Conservation (phyloP, 2,329 filamentous ascomycete genomes). For the Basipetospora chlamydospora region DNA sequence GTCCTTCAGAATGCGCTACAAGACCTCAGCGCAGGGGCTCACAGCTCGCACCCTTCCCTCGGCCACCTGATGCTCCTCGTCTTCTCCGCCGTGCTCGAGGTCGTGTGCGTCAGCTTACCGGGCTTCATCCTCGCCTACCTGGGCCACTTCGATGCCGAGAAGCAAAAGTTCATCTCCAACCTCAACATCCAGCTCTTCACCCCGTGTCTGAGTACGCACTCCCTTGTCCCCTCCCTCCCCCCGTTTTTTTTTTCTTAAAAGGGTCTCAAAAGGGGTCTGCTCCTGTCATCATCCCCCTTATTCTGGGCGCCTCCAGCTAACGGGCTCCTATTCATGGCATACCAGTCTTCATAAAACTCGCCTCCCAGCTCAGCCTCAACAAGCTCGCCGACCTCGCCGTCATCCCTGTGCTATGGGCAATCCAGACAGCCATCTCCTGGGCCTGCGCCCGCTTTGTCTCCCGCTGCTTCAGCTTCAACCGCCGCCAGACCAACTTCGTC, state of each 20-base stretch:
- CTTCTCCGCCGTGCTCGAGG: slow-evolving; percentile 87
- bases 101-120: slow-evolving; percentile 86
- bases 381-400: slow-evolving; percentile 83
- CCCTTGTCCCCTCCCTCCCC: background rate
- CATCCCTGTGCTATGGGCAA: slow-evolving; percentile 85
- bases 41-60: slow-evolving; percentile 49
- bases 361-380: slow-evolving; percentile 81
- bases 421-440: slow-evolving; percentile 82
- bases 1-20: too few species aligned
- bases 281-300: too few species aligned
- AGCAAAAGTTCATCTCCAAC: slow-evolving; percentile 93
- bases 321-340: background rate
- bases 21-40: slow-evolving; percentile 9
- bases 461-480: slow-evolving; percentile 65
- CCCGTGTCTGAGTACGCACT: slow-evolving; percentile 70
- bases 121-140: slow-evolving; percentile 83
- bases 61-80: slow-evolving; percentile 64
- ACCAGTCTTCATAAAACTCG: slow-evolving; percentile 86
- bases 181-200: slow-evolving; percentile 95
- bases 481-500: slow-evolving; percentile 83
- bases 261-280: too few species aligned
- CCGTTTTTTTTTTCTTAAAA: background rate
- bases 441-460: slow-evolving; percentile 56
- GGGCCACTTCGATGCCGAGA: slow-evolving; percentile 88
- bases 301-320: too few species aligned